These are phyloP conservation scores for Vigna mungo DNA, from an alignment of 306 rosid genomes.

Conservation along the genomic window DNA sequence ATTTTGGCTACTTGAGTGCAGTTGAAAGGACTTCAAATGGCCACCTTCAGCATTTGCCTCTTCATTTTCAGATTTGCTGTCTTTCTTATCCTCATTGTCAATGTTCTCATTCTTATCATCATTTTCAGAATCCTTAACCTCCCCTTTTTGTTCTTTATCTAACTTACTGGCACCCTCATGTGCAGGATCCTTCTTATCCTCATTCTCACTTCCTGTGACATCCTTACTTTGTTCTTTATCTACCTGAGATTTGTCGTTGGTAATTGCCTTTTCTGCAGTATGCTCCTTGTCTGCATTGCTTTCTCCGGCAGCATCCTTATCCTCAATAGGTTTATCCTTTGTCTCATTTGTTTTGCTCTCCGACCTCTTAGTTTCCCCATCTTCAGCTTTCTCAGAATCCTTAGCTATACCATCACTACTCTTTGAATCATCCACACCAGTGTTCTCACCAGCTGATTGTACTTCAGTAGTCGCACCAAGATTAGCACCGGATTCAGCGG, in stretches of 20 bases:
- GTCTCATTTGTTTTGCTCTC: slow-evolving; percentile 48
- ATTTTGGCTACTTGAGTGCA: slow-evolving; percentile 88
- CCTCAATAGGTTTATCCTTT: slow-evolving; percentile 48
- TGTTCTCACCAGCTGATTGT: slow-evolving; percentile 48
- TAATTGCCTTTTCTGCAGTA: slow-evolving; percentile 42
- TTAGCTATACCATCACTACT: slow-evolving; percentile 35
- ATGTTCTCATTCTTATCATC: slow-evolving; percentile 36
- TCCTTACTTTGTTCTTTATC: slow-evolving; percentile 43
- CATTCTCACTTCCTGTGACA: slow-evolving; percentile 39
- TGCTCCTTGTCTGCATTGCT: slow-evolving; percentile 43
- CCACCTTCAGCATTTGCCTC: slow-evolving; percentile 64
- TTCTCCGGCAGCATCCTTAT: slow-evolving; percentile 40
- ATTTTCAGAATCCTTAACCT: slow-evolving; percentile 43
- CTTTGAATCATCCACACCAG: slow-evolving; percentile 45
- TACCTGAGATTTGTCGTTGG: slow-evolving; percentile 30
- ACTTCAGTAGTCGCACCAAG: slow-evolving; percentile 55
- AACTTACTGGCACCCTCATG: slow-evolving; percentile 46
- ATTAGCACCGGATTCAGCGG: slow-evolving; percentile 49
- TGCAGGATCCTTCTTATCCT: slow-evolving; percentile 42
- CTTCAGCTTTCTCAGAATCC: slow-evolving; percentile 47
- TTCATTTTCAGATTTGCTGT: slow-evolving; percentile 50
- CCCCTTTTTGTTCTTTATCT: slow-evolving; percentile 46
- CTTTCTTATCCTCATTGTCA: slow-evolving; percentile 56
- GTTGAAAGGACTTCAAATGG: slow-evolving; percentile 79
- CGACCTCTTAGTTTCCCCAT: slow-evolving; percentile 49